A percentile compares a stretch with the other conserved stretches of the same genome.
These are phyloP conservation scores for Aspergillus egyptiacus DNA, from an alignment of 495 filamentous ascomycete species.

Conservation along the genomic window DNA sequence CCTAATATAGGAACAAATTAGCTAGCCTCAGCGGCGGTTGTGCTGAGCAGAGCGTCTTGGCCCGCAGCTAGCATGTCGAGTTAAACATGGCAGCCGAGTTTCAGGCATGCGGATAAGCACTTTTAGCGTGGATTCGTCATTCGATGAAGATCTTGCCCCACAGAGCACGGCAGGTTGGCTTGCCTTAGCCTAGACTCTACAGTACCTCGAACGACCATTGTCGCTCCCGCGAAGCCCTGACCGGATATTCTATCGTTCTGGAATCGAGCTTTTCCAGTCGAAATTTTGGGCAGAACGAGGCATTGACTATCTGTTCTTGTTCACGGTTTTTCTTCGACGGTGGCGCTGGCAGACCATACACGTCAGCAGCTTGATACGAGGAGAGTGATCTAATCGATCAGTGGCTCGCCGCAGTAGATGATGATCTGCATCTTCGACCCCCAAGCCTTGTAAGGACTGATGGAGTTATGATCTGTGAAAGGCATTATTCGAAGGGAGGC, in stretches of 20 bases:
- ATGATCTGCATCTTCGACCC: background rate
- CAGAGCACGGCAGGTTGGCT: background rate
- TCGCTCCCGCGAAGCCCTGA: background rate
- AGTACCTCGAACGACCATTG: background rate
- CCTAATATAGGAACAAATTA: background rate
- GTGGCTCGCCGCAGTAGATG: background rate
- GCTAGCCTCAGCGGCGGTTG: background rate
- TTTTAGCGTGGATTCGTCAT: conserved; percentile 2
- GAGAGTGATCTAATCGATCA: conserved; percentile 1
- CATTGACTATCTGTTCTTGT: too few species aligned
- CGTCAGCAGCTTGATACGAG: background rate
- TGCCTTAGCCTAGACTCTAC: background rate
- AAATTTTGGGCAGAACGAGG: background rate
- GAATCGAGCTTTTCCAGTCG: too few species aligned
- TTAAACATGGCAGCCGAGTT: conserved; percentile 3
- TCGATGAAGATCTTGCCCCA: conserved; percentile 5
- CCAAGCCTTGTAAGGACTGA: too few species aligned
- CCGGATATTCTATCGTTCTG: too few species aligned
- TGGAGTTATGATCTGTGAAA: background rate
- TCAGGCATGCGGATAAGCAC: background rate
- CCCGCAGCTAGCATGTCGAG: background rate
- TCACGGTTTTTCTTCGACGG: too few species aligned
- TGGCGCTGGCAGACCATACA: too few species aligned
- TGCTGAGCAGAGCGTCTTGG: background rate
- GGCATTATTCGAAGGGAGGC: background rate